Evolutionary conservation across 2,329 filamentous ascomycete species (phyloP).

Genomic region (Leptographium procerum): DNA sequence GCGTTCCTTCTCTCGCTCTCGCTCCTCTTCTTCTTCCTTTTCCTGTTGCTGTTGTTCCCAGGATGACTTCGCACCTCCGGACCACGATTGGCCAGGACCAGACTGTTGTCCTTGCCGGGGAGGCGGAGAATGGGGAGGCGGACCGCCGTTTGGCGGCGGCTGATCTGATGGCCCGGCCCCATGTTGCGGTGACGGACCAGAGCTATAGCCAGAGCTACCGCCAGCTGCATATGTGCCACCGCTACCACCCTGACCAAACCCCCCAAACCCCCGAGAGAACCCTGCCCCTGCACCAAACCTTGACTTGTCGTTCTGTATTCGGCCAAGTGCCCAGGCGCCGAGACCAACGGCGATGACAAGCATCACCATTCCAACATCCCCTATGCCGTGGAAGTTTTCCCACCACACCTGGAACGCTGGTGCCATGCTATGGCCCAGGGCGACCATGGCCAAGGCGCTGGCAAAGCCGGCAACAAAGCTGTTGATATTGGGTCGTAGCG

Average conservation of each 20-base stretch:
- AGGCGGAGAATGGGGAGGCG: constrained; percentile 13
- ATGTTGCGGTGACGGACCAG: constrained; percentile 7
- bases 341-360: constrained; percentile 63
- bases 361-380: constrained; percentile 61
- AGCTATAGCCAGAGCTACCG: constrained; percentile 18
- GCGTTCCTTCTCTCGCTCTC: neutral
- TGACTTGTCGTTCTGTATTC: constrained; percentile 42
- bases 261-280: too few relatives aligned
- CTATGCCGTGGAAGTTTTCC: constrained; percentile 56
- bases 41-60: constrained; percentile 15
- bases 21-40: neutral
- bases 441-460: constrained; percentile 60
- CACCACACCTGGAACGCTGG: constrained; percentile 68
- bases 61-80: constrained; percentile 7
- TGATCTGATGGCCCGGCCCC: neutral
- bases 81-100: neutral
- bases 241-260: neutral
- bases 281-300: neutral
- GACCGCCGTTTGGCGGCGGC: constrained; percentile 8
- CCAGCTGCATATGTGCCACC: neutral
- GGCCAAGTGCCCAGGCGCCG: constrained; percentile 66
- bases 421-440: constrained; percentile 60
- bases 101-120: constrained; percentile 11
- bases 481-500: constrained; percentile 72
- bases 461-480: constrained; percentile 84